Evolutionary conservation across 371 early-diverging fungal genomes (phyloP), one percentile per base, ranked within the genome.

Genomic region (Lichtheimia ramosa): DNA sequence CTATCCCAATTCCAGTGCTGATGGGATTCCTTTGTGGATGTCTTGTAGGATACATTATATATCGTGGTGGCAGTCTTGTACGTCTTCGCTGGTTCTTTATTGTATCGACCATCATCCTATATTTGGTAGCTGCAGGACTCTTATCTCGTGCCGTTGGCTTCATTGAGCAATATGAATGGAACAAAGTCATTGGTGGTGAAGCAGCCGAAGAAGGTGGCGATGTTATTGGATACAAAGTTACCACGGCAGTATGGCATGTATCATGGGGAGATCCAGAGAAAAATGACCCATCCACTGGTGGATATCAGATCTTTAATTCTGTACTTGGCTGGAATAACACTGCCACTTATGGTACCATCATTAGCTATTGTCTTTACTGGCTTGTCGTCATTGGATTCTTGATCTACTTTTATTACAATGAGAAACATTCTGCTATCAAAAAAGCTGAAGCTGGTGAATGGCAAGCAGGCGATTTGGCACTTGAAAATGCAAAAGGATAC

Each of bases 321-420:
- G 69, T 93, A 18, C 69, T 92, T 46, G 92, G 93, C 14, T 93
- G 93, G 92, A 85, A 75, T 65, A 87, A 87, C 65, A 71, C 82
- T 18, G 94, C 92, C 13, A 89, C 90, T 3, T 59, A 79, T 59
- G 90, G 87, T 40, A 81, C 88, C 28, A 77, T 93, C 43, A 69
- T 83, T 51, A 83, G 83, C 12, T 94, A 94, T 82, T 83, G 85
- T 61, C 67, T 84, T 15, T 94, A 89, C 73, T 94, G 95, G 95
- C 57, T 84, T 5, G 73, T 68, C 24, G 59, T 92, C 42, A 59
- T 70, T 43, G 63, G 73, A 10, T 69, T 69, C 24, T 70, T 92
- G 10, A 72, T 84, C 15, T 79, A 64, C 56, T 42, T 81, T 43
- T 74, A 74, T 55, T 61, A 73, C 61, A 74, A 75, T 59, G 74